Evolutionary conservation across 2,329 filamentous ascomycete species (phyloP).

Genomic region (Aspergillus aculeatinus): DNA sequence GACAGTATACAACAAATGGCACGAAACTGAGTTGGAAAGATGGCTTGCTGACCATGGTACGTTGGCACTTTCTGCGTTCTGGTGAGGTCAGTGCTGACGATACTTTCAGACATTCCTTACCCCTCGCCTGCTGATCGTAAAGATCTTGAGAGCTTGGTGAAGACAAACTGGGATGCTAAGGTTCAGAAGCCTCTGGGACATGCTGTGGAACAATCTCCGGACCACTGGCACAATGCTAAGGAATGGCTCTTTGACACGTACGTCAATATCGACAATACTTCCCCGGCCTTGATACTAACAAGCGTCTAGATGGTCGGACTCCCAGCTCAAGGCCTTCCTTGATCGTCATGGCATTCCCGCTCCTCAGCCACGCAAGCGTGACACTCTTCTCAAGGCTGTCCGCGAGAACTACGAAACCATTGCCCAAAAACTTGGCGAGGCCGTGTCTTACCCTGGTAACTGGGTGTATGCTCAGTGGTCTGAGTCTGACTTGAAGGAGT

Average conservation of each 20-base stretch:
- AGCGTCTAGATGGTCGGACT: slow-evolving; percentile 75
- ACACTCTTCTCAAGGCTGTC: slow-evolving; percentile 73
- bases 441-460: slow-evolving; percentile 82
- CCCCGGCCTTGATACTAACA: slow-evolving; percentile 36
- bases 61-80: background rate
- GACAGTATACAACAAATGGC: slow-evolving; percentile 96
- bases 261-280: slow-evolving; percentile 20
- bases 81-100: slow-evolving; percentile 2
- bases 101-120: slow-evolving; percentile 67
- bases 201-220: slow-evolving; percentile 71
- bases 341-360: slow-evolving; percentile 85
- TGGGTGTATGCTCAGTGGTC: slow-evolving; percentile 93
- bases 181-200: slow-evolving; percentile 73
- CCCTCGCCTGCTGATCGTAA: slow-evolving; percentile 89
- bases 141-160: slow-evolving; percentile 87
- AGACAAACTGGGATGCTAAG: slow-evolving; percentile 82
- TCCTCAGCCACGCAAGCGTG: slow-evolving; percentile 82
- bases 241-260: slow-evolving; percentile 90
- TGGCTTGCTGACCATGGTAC: slow-evolving; percentile 84
- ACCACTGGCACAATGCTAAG: slow-evolving; percentile 70
- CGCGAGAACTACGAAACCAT: slow-evolving; percentile 77
- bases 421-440: slow-evolving; percentile 74
- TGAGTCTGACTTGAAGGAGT: slow-evolving; percentile 89
- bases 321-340: slow-evolving; percentile 87
- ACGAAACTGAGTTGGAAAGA: slow-evolving; percentile 93